phyloP scores from a whole-genome alignment of 2,329 filamentous ascomycete species.

The Claviceps sp. region DNA sequence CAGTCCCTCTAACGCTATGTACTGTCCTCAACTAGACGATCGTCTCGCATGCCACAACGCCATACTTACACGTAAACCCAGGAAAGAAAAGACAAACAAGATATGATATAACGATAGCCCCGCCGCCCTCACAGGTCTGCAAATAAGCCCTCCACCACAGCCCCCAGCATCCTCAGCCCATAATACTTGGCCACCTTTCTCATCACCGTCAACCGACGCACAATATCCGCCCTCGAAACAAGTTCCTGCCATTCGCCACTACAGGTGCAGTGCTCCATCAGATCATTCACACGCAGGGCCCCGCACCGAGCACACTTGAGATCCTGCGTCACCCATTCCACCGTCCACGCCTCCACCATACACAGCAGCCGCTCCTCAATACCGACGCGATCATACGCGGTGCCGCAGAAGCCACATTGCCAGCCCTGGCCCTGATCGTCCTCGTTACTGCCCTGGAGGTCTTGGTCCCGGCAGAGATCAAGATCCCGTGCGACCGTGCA shows the following conservation, averaged over 20 bases:
- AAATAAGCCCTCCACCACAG: constrained; percentile 54
- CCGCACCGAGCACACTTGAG: constrained; percentile 62
- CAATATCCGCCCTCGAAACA: constrained; percentile 52
- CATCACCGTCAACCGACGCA: constrained; percentile 55
- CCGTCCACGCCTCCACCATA: constrained; percentile 58
- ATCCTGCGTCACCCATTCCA: constrained; percentile 82
- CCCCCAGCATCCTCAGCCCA: constrained; percentile 66
- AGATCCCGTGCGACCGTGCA: constrained; percentile 83
- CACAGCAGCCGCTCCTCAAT: constrained; percentile 76
- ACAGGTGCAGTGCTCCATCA: constrained; percentile 93
- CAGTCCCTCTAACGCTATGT: too few relatives aligned
- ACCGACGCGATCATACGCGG: constrained; percentile 61
- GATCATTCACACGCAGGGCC: constrained; percentile 74
- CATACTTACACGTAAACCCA: too few relatives aligned
- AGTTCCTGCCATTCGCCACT: constrained; percentile 73
- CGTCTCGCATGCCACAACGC: too few relatives aligned
- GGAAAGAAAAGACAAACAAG: too few relatives aligned
- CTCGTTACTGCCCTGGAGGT: constrained; percentile 40
- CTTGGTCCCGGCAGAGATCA: constrained; percentile 83
- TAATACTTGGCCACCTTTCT: constrained; percentile 66
- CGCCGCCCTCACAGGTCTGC: constrained; percentile 24
- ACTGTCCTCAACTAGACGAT: too few relatives aligned
- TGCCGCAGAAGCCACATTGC: constrained; percentile 65
- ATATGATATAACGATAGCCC: not conserved
- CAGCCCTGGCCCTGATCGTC: constrained; percentile 37